These are phyloP conservation scores for Austroboletus novae-zelandiae DNA, from an alignment of 1,284 basidiomycete genomes.

Conservation along the genomic window DNA sequence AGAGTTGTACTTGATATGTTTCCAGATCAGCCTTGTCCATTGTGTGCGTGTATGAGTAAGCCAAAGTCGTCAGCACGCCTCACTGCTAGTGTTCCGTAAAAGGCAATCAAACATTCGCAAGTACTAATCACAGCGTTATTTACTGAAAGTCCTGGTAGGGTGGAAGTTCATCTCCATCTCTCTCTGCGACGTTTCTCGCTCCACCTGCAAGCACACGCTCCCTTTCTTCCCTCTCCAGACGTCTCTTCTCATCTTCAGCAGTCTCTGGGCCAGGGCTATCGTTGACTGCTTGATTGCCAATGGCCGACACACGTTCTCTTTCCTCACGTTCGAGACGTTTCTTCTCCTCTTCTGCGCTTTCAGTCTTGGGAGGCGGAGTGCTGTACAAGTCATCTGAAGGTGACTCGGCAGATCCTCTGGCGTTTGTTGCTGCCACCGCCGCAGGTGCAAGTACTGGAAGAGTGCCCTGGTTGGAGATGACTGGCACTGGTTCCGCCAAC, in stretches of 20 bases:
- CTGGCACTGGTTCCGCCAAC: conserved; percentile 31
- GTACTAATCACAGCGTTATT: not conserved
- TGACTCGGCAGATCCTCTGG: conserved; percentile 27
- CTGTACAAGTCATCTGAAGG: conserved; percentile 33
- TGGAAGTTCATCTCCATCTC: conserved; percentile 55
- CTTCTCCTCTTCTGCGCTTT: conserved; percentile 57
- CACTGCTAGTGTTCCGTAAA: conserved; percentile 19
- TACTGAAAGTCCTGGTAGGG: conserved; percentile 58
- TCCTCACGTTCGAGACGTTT: conserved; percentile 42
- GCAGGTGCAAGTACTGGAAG: conserved; percentile 43
- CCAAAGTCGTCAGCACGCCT: not conserved
- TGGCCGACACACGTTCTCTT: conserved; percentile 34
- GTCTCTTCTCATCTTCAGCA: conserved; percentile 67
- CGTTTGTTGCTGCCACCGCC: not conserved
- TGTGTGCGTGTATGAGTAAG: not conserved
- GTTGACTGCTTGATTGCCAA: conserved; percentile 8
- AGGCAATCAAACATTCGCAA: conserved; percentile 7
- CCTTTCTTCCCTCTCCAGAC: conserved; percentile 63
- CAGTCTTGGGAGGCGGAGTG: conserved; percentile 16
- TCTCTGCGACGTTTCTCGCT: conserved; percentile 13
- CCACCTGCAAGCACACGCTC: conserved; percentile 48
- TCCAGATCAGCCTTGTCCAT: conserved; percentile 83
- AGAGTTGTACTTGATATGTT: conserved; percentile 86
- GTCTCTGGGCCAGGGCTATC: conserved; percentile 38
- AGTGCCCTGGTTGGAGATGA: conserved; percentile 52